These are phyloP conservation scores for Cnidoscolus chayamansa DNA, from an alignment of 441 rosid species.

Conservation along the genomic window DNA sequence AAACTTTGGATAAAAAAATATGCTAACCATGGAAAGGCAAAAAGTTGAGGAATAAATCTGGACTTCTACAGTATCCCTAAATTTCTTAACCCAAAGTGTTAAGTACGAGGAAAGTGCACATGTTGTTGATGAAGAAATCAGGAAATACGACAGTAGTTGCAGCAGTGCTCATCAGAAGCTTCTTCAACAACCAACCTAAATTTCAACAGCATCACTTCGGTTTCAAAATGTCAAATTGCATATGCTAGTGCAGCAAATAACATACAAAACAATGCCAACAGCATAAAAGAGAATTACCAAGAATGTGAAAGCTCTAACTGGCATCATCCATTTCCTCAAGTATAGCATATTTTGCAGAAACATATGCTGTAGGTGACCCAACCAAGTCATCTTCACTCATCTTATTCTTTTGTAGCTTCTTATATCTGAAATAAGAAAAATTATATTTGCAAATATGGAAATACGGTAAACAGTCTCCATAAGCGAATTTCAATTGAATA, in stretches of 20 bases:
- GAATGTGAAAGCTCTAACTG: slow-evolving; percentile 14
- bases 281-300: slow-evolving; percentile 22
- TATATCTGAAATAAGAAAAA: slow-evolving; percentile 44
- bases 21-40: not conserved
- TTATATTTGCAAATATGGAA: not conserved
- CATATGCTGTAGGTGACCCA: slow-evolving; percentile 27
- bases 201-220: not conserved
- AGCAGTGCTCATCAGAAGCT: not conserved
- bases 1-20: not conserved
- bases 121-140: not conserved
- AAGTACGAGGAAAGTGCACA: not conserved
- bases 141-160: slow-evolving; percentile 2
- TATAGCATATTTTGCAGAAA: slow-evolving; percentile 64
- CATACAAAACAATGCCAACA: not conserved
- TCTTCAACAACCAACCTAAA: slow-evolving; percentile 12
- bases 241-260: not conserved
- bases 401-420: slow-evolving; percentile 54
- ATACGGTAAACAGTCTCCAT: not conserved
- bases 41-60: not conserved
- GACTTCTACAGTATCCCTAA: not conserved
- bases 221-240: not conserved
- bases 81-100: not conserved
- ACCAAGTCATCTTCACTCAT: slow-evolving; percentile 32
- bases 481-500: not conserved
- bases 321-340: slow-evolving; percentile 72